Evolutionary conservation across 2,329 filamentous ascomycete species (phyloP), one percentile per base, ranked within the genome.

Genomic region (Coniochaeta pulveracea): DNA sequence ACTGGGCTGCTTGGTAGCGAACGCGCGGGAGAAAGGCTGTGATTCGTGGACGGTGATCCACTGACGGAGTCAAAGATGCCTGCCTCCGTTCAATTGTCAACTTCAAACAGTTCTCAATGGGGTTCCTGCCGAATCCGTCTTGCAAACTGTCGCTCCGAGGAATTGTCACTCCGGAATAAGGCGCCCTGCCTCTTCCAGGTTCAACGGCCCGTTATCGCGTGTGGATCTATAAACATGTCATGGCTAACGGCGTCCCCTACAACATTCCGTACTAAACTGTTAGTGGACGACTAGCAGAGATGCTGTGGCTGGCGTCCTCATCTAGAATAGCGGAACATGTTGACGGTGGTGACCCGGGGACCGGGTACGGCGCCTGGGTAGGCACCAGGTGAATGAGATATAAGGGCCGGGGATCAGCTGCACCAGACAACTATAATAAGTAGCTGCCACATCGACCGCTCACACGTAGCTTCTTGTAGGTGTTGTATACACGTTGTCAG

Each of bases 81-180:
- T n/a, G n/a, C n/a, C n/a, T n/a, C n/a, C n/a, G n/a, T n/a, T n/a
- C n/a, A n/a, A n/a, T n/a, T n/a, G n/a, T n/a, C n/a, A n/a, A n/a
- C 15, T 19, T 15, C 6, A 30, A 19, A 11, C 8, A 19, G 17
- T 19, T 10, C 27, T 31, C 9, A 31, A 22, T 19, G 14, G 22
- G 28, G 28, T 18, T n/a, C 10, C 9, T 31, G 17, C 28, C 28
- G 18, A 18, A 33, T 33, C 21, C 11, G 16, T 25, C 30, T 18
- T 33, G 30, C 30, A n/a, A n/a, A n/a, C n/a, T n/a, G n/a, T n/a
- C n/a, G n/a, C 25, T 34, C 33, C 33, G 33, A 22, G 26, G 19
- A 34, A 34, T 12, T 34, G 33, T 26, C 28, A 34, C 33, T 19
- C 26, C 5, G 26, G 24, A 29, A 17, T 29, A 21, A 10, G 10